Evolutionary conservation across 2,329 filamentous ascomycete species (phyloP).

Genomic region (Exophiala calicioides): DNA sequence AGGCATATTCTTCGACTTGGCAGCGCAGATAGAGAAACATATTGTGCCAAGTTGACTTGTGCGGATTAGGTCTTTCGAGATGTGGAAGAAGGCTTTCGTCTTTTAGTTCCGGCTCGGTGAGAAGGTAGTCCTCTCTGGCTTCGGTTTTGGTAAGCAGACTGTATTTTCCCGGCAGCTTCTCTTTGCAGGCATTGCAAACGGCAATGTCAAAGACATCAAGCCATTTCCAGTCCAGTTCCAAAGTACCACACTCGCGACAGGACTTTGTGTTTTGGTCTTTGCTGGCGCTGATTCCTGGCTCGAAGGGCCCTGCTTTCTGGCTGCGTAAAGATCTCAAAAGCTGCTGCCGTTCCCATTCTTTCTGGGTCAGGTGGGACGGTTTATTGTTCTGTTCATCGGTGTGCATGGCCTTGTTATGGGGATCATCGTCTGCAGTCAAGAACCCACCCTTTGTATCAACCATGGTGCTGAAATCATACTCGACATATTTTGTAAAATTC

Average conservation of each 20-base stretch:
- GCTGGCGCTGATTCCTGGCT: slow-evolving; percentile 80
- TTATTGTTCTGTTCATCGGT: slow-evolving; percentile 62
- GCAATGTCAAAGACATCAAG: slow-evolving; percentile 75
- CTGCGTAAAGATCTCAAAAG: slow-evolving; percentile 70
- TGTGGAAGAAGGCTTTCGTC: slow-evolving; percentile 85
- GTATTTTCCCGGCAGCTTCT: slow-evolving; percentile 88
- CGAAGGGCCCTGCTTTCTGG: slow-evolving; percentile 77
- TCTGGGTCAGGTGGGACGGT: slow-evolving; percentile 83
- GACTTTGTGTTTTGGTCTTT: slow-evolving; percentile 65
- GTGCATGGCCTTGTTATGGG: slow-evolving; percentile 76
- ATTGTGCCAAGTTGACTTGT: slow-evolving; percentile 94
- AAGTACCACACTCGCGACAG: slow-evolving; percentile 77
- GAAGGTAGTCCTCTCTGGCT: slow-evolving; percentile 88
- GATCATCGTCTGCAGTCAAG: slow-evolving; percentile 86
- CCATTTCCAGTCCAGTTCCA: slow-evolving; percentile 96
- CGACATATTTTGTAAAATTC: slow-evolving; percentile 92
- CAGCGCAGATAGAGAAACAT: slow-evolving; percentile 97
- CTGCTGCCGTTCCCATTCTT: slow-evolving; percentile 87
- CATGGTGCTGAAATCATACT: slow-evolving; percentile 98
- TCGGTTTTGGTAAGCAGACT: slow-evolving; percentile 95
- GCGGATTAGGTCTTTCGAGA: slow-evolving; percentile 85
- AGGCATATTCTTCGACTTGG: slow-evolving; percentile 92
- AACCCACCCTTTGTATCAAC: slow-evolving; percentile 97
- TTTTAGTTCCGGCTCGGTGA: slow-evolving; percentile 92
- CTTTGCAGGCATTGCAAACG: slow-evolving; percentile 84